Evolutionary conservation across 208 protist species (phyloP).

Genomic region (Acanthamoeba sp.): DNA sequence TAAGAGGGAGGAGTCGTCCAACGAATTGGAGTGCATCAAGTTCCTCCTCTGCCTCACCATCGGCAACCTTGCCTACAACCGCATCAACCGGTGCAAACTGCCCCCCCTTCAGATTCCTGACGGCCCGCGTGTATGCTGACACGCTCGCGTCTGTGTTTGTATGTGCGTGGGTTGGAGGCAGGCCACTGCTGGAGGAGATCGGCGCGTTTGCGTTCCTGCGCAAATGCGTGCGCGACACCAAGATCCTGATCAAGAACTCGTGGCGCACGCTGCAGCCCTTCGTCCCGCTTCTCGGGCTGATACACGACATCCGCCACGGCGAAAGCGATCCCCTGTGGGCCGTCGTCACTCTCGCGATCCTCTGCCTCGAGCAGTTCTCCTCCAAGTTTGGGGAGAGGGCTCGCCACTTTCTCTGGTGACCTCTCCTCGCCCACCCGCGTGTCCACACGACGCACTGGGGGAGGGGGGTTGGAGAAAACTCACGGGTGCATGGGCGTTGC

Average conservation of each 20-base stretch:
- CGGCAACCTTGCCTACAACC: conserved; percentile 20
- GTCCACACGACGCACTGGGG: too few relatives aligned
- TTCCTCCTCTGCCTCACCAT: conserved; percentile 35
- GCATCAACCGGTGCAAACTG: neutral
- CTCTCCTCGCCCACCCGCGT: neutral
- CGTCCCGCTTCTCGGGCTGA: neutral
- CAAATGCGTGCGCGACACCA: neutral
- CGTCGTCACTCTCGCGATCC: neutral
- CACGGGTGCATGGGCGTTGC: neutral
- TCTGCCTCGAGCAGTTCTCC: conserved; percentile 28
- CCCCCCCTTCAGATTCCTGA: neutral
- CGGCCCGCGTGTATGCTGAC: neutral
- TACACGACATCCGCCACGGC: neutral
- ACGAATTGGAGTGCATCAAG: conserved; percentile 20
- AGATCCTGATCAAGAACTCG: neutral
- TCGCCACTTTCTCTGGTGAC: conserved; percentile 21
- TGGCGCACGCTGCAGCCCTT: conserved; percentile 22
- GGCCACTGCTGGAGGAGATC: neutral
- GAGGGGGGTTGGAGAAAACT: neutral
- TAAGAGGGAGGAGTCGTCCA: neutral
- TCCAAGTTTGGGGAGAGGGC: conserved; percentile 8
- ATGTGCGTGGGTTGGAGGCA: neutral
- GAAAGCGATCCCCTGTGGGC: neutral
- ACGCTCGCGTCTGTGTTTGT: neutral
- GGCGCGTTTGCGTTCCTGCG: neutral